Percentiles rank a stretch among this genome's conserved stretches.
Conservation (phyloP, 495 filamentous ascomycete genomes). For the Penicillium coffeae region DNA sequence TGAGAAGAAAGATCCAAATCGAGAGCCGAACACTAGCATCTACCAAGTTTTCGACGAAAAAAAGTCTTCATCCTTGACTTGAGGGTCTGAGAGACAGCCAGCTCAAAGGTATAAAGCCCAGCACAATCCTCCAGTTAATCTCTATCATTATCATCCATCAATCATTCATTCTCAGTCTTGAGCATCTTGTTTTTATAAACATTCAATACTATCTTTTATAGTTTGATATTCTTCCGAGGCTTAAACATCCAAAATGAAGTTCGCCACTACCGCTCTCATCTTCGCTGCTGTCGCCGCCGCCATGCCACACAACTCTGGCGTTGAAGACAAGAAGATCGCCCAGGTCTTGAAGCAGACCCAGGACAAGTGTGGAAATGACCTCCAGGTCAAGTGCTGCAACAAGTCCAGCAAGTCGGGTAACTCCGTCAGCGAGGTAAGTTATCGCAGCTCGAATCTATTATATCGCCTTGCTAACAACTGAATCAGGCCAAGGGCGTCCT, state of each 20-base stretch:
- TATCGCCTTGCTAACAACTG: slow-evolving; percentile 1
- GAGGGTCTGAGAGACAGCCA: too few species aligned
- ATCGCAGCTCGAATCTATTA: neutral
- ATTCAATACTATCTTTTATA: too few species aligned
- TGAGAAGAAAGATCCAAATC: too few species aligned
- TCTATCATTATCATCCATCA: slow-evolving; percentile 6
- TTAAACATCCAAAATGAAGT: slow-evolving; percentile 30
- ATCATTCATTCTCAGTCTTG: slow-evolving; percentile 4
- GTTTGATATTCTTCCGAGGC: too few species aligned
- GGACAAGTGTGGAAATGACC: slow-evolving; percentile 38
- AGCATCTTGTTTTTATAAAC: neutral
- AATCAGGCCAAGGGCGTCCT: slow-evolving; percentile 11
- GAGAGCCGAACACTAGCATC: neutral
- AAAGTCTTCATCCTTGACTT: too few species aligned
- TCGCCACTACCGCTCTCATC: slow-evolving; percentile 26
- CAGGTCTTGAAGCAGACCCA: slow-evolving; percentile 30
- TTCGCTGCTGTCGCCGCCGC: slow-evolving; percentile 31
- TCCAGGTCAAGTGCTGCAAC: slow-evolving; percentile 42
- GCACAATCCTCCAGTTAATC: neutral
- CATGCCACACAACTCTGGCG: slow-evolving; percentile 16
- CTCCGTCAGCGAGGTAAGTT: slow-evolving; percentile 6
- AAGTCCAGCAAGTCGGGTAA: slow-evolving; percentile 32
- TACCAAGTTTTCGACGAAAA: neutral
- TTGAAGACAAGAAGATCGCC: slow-evolving; percentile 28
- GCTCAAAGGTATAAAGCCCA: too few species aligned